Conservation (phyloP, 1,284 basidiomycete genomes). For the Bjerkandera adusta region DNA sequence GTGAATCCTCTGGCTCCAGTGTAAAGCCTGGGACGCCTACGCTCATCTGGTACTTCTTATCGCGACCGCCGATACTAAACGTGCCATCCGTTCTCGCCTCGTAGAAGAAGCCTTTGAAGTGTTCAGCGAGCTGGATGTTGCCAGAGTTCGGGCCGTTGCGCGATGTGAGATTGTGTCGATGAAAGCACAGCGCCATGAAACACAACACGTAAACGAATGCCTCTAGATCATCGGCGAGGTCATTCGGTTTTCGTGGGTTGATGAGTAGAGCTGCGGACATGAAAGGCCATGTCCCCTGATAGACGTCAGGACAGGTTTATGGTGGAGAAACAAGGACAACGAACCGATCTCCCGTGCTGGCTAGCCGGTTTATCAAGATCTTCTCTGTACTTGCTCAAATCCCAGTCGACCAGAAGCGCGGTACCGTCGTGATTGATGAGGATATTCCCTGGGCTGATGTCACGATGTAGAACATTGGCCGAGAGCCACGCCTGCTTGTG, state of each 20-base stretch:
- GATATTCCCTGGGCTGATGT: constrained; percentile 6
- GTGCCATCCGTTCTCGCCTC: no score
- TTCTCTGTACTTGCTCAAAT: constrained; percentile 10
- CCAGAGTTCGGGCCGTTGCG: background rate
- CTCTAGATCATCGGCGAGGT: constrained; percentile 18
- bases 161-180: background rate
- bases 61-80: no score
- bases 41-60: no score
- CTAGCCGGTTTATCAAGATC: background rate
- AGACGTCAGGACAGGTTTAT: background rate
- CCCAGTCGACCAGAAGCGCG: constrained; percentile 6
- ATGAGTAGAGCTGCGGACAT: constrained; percentile 10
- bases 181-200: constrained; percentile 10
- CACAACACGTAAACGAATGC: constrained; percentile 16
- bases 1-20: no score
- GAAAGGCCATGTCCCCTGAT: constrained; percentile 18
- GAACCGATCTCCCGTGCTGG: background rate
- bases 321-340: background rate
- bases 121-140: no score
- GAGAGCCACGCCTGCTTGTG: constrained; percentile 7
- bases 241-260: constrained; percentile 6
- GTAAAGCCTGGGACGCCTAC: no score
- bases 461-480: constrained; percentile 2
- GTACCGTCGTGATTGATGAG: background rate
- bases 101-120: background rate